Base-by-base conservation (phyloP, 75 land plant species). In the Chamaecyparis obtusa region DNA sequence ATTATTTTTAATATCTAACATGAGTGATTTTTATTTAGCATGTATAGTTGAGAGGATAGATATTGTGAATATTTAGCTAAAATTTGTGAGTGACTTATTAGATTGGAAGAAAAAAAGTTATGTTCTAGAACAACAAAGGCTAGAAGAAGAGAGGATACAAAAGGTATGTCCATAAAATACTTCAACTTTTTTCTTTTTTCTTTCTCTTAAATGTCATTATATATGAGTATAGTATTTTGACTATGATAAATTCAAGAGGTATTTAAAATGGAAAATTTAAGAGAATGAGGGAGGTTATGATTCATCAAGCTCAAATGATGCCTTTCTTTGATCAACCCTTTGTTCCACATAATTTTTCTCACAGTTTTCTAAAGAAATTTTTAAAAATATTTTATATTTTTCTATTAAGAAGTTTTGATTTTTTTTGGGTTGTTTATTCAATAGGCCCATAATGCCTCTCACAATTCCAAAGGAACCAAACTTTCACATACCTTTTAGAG, bases 301-400 rank as follows among this genome's bases (percentile, higher is more conserved):
- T 97, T 33, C 99, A 96, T 48, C 94, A 87, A 85, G 99, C 97
- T 49, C 96, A 97, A 83, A 86, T 96, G 77, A 97, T 97, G 97
- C 99, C 99, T 67, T 89, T 89, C 54, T 97, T 97, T 85, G 97
- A 94, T 84, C 90, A 88, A 75, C 99, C 99, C 3, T 97, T 96
- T 85, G 84, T 90, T 55, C 99, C 99, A 39, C 91, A 90, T 87
- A 94, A 97, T 96, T 95, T 90, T 17, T 0, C 55, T 43, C n/a
- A 82, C 49, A 48, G 9, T 48, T 48, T 41, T 48, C 41, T 85
- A 69, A 10, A 15, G 32, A 16, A 0, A 17, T 57, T 57, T 57
- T 57, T 19, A 17, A 17, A 57, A 1, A 41, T 17, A 21, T 3
- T 3, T 19, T 30, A 6, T 46, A 5, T 36, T 17, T 46, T 67